Base-by-base conservation (phyloP, 768 basidiomycete genomes). In the Lyophyllum shimeji region DNA sequence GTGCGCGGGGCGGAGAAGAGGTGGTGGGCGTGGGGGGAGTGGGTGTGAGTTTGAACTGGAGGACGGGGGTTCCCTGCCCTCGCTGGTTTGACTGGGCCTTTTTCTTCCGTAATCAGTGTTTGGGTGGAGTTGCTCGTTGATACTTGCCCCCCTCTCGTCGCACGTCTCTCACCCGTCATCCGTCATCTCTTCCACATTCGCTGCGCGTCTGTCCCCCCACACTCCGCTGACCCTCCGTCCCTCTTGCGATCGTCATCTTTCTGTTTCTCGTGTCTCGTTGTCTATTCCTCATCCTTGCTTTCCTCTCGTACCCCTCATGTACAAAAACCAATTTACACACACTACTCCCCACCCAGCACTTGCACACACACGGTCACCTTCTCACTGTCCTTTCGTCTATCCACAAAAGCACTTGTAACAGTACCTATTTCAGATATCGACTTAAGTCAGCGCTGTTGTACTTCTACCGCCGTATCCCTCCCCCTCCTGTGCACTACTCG, bases 1-100 rank as follows among this genome's bases (percentile, higher is more conserved):
- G 76, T 95, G 50, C 76, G 81, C 20, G 87, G 86, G 4, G 82
- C 84, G 13, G 86, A 86, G 59, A 89, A 87, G 75, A 74, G 81
- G 49, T 91, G 87, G 87, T 90, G 86, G 85, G 71, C 76, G 43
- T 80, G 75, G 60, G 75, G 76, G 45, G 69, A 69, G 25, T 82
- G 80, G 80, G 69, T 65, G 50, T 80, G 51, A 69, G 29, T 40
- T 45, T 23, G 9, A 11, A 18, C 31, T 34, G 37, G 6, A 3
- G 31, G 31, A 6, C 31, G 6, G 31, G 31, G 31, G 31, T 33
- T 33, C 12, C n/a, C n/a, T 33, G 31, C 7, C 7, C 12, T 33
- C 7, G 7, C 12, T 33, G 31, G 31, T 33, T 33, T 6, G 31
- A 12, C 31, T 39, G 24, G 21, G 4, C 18, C 17, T 50, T 45